Evolutionary conservation across 345 rosid species (phyloP), one percentile per base, ranked within the genome.

Genomic region (Lumnitzera littorea): DNA sequence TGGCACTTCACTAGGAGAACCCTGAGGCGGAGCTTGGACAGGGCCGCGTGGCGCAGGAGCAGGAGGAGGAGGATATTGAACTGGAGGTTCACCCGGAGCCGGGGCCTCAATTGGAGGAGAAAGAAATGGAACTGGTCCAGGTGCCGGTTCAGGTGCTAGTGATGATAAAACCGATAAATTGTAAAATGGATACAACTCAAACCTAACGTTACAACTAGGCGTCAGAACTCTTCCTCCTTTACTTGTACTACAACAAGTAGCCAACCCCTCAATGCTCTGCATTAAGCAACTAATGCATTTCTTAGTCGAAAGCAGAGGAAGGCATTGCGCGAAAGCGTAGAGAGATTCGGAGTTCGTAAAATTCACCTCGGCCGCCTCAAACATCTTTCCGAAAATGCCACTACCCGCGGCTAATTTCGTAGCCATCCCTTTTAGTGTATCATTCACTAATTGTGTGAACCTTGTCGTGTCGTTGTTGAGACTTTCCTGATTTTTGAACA

Each of bases 171-270:
- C 47, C 9, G 55, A 29, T 29, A 2, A 3, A 29, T 50, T 50
- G n/a, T 48, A 60, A 47, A 60, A 60, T 12, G n/a, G 0, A 23
- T 60, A 29, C 27, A 50, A 46, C 54, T 60, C 63, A 5, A 60
- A 60, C 55, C 63, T 49, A n/a, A 51, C 64, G 23, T 50, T 50
- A 55, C 64, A 61, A 41, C 51, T 49, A 27, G 55, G 31, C 24
- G 47, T 61, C 24, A 50, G 46, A 1, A 50, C 8, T 5, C 31
- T 61, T 15, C 64, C 64, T n/a, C 55, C 53, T 36, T 17, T n/a
- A 2, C 36, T 23, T 2, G 0, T 11, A 29, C 55, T 27, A 11
- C 43, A 61, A 17, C 24, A 27, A 10, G 6, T 6, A 13, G 0
- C 9, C 24, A 61, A 48, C 43, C 51, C 64, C 47, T 55, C 64